These are phyloP conservation scores for Eimeria tenella DNA, from an alignment of 169 alveolate species.

Conservation along the genomic window DNA sequence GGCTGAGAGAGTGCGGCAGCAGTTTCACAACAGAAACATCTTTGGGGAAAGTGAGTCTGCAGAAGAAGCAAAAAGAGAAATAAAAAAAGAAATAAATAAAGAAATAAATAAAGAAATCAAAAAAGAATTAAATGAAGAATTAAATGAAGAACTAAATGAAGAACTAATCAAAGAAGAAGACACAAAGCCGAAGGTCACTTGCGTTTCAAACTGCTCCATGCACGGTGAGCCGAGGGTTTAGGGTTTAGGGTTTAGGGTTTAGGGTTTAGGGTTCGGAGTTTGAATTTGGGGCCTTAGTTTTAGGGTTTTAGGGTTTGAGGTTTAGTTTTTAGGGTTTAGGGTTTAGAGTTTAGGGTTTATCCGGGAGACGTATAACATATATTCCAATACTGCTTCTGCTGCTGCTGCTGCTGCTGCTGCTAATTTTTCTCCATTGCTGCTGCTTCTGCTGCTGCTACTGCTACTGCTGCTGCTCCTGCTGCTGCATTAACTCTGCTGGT, in stretches of 20 bases:
- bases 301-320: no score
- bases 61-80: neutral
- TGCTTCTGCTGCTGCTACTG: neutral
- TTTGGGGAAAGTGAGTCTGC: no score
- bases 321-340: neutral
- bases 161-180: neutral
- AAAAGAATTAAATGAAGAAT: neutral
- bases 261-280: neutral
- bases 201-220: slow-evolving; percentile 11
- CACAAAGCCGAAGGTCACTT: neutral
- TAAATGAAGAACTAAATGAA: neutral
- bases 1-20: no score
- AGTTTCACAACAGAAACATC: neutral
- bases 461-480: neutral
- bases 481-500: neutral
- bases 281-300: neutral
- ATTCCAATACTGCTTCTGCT: neutral
- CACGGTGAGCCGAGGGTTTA: neutral
- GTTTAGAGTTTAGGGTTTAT: neutral
- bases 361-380: neutral
- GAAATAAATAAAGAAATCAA: neutral
- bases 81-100: neutral
- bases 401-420: neutral
- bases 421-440: neutral
- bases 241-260: no score